Evolutionary conservation across 2,329 filamentous ascomycete species (phyloP).

Genomic region (Xylariaceae sp.): DNA sequence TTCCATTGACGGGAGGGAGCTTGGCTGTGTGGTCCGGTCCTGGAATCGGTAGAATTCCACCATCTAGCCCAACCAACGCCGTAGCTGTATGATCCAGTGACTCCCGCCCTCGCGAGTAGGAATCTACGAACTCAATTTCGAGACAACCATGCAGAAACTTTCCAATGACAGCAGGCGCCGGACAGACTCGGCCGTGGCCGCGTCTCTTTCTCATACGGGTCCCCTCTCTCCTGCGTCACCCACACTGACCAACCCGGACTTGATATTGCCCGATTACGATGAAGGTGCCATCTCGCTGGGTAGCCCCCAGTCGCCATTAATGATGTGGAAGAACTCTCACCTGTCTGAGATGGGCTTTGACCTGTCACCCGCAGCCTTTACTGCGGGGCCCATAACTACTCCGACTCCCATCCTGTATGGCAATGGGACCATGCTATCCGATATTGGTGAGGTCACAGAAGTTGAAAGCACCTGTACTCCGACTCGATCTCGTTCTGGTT

Average conservation of each 20-base stretch:
- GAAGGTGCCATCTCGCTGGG: conserved; percentile 50
- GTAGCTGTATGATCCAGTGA: not conserved
- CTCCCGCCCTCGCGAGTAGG: conserved; percentile 5
- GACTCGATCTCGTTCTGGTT: conserved; percentile 34
- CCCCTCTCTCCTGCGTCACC: conserved; percentile 63
- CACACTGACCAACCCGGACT: conserved; percentile 86
- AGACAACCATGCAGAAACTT: conserved; percentile 25
- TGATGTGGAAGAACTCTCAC: conserved; percentile 48
- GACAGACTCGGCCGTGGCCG: conserved; percentile 9
- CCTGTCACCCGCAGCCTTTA: conserved; percentile 36
- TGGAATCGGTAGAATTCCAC: not conserved
- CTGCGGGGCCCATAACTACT: conserved; percentile 43
- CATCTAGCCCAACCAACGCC: not conserved
- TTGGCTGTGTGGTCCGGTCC: not conserved
- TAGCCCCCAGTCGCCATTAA: conserved; percentile 47
- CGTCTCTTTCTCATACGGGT: conserved; percentile 33
- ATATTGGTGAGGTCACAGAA: conserved; percentile 56
- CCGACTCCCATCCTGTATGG: conserved; percentile 63
- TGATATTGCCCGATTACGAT: conserved; percentile 79
- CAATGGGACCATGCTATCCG: conserved; percentile 64
- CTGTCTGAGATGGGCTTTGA: conserved; percentile 39
- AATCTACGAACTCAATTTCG: conserved; percentile 12
- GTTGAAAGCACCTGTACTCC: conserved; percentile 45
- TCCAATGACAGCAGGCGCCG: conserved; percentile 22
- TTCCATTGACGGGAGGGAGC: not conserved